Percentiles rank a stretch among this genome's conserved stretches.
Conservation (phyloP, 371 early-diverging fungal species). For the Mycotypha africana region DNA sequence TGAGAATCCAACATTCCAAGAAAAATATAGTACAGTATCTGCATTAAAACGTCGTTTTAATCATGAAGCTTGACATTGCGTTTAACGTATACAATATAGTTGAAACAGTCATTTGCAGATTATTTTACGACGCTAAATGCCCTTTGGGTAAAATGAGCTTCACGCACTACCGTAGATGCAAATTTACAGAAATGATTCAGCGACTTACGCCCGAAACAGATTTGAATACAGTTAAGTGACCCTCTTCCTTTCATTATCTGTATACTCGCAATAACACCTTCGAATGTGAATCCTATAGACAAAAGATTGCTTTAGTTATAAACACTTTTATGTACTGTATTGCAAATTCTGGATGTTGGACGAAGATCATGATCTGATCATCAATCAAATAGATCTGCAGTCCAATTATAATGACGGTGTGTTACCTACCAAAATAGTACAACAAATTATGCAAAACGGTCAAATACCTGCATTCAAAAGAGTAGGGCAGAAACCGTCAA, state of each 20-base stretch:
- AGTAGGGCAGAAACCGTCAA: too few species aligned
- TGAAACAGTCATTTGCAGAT: slow-evolving; percentile 79
- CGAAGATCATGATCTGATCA: slow-evolving; percentile 65
- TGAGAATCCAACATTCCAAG: slow-evolving; percentile 74
- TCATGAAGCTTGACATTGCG: neutral
- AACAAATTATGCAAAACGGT: slow-evolving; percentile 54
- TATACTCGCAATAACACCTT: too few species aligned
- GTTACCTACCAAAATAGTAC: slow-evolving; percentile 53
- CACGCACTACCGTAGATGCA: slow-evolving; percentile 58
- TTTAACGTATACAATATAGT: slow-evolving; percentile 1
- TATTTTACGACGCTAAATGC: slow-evolving; percentile 70
- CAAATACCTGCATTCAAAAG: slow-evolving; percentile 26
- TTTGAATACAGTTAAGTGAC: slow-evolving; percentile 66
- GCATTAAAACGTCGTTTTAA: slow-evolving; percentile 6
- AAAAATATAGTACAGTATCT: slow-evolving; percentile 80
- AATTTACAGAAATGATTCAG: slow-evolving; percentile 54
- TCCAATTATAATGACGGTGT: slow-evolving; percentile 63
- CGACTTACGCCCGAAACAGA: slow-evolving; percentile 65
- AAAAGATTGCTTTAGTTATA: slow-evolving; percentile 82
- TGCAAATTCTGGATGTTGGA: slow-evolving; percentile 94
- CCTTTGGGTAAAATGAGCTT: slow-evolving; percentile 70
- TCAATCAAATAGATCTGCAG: slow-evolving; percentile 61
- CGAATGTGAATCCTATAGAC: too few species aligned
- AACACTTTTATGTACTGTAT: slow-evolving; percentile 94
- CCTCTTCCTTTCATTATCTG: too few species aligned